Evolutionary conservation across 2,329 filamentous ascomycete species (phyloP).

Genomic region (Fusarium solani-melongenae): DNA sequence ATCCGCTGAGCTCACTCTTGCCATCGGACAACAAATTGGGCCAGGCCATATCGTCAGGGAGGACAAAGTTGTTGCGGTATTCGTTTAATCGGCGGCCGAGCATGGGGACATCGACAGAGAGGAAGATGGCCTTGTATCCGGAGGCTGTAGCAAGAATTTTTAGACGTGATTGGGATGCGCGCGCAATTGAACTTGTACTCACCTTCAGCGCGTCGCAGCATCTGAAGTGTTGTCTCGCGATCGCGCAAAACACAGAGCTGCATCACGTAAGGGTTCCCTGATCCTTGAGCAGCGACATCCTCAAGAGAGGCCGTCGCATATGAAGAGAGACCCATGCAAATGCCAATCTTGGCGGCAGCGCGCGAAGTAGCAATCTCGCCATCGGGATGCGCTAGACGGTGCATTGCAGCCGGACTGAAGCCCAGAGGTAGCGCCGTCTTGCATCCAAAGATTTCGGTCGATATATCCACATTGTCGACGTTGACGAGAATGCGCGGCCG

Average conservation of each 20-base stretch:
- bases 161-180: not conserved
- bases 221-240: slow-evolving; percentile 30
- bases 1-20: slow-evolving; percentile 33
- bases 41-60: slow-evolving; percentile 57
- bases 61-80: slow-evolving; percentile 57
- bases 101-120: slow-evolving; percentile 69
- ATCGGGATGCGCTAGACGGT: slow-evolving; percentile 63
- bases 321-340: slow-evolving; percentile 45
- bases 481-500: slow-evolving; percentile 49
- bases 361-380: slow-evolving; percentile 62
- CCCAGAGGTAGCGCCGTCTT: slow-evolving; percentile 60
- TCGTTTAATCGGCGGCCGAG: slow-evolving; percentile 60
- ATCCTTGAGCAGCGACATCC: slow-evolving; percentile 33
- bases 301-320: slow-evolving; percentile 40
- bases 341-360: slow-evolving; percentile 45
- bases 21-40: slow-evolving; percentile 48
- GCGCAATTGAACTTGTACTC: not conserved
- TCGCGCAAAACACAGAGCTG: slow-evolving; percentile 40
- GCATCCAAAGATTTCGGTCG: slow-evolving; percentile 34
- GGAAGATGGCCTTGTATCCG: slow-evolving; percentile 64
- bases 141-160: slow-evolving; percentile 8
- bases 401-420: slow-evolving; percentile 66
- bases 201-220: slow-evolving; percentile 37
- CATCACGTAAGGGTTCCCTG: slow-evolving; percentile 38
- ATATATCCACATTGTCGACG: slow-evolving; percentile 37